phyloP scores from a whole-genome alignment of 2,329 filamentous ascomycete genomes.

The Rutstroemia sp. region DNA sequence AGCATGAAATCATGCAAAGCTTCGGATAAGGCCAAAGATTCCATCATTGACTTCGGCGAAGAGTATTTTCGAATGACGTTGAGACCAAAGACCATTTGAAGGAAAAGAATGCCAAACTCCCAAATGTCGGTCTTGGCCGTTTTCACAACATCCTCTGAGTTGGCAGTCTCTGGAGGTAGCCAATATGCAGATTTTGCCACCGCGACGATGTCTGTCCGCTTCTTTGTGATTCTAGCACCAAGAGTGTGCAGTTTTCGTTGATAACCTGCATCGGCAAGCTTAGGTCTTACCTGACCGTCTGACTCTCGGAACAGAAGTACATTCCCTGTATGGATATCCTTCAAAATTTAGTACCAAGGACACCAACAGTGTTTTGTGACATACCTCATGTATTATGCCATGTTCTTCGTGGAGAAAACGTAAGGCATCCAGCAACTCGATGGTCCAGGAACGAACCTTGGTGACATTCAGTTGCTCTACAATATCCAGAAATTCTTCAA shows the following conservation, averaged over 20 bases:
- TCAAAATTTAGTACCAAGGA: background rate
- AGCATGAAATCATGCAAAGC: constrained; percentile 72
- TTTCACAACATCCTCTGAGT: constrained; percentile 52
- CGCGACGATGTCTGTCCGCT: constrained; percentile 46
- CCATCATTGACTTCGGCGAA: constrained; percentile 68
- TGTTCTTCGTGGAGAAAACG: constrained; percentile 74
- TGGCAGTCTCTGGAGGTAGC: constrained; percentile 70
- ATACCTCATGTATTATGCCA: constrained; percentile 66
- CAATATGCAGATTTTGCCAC: constrained; percentile 73
- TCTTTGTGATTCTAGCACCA: constrained; percentile 44
- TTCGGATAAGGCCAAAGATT: constrained; percentile 63
- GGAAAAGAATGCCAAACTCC: constrained; percentile 85
- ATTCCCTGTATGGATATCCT: constrained; percentile 69
- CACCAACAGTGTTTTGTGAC: background rate
- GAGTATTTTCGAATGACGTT: constrained; percentile 69
- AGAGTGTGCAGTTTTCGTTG: constrained; percentile 61
- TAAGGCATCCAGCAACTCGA: constrained; percentile 81
- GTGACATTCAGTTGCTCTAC: constrained; percentile 65
- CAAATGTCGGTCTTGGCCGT: constrained; percentile 84
- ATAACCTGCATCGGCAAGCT: constrained; percentile 67
- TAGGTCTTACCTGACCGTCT: constrained; percentile 63
- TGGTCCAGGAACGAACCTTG: constrained; percentile 82
- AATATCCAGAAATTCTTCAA: constrained; percentile 75
- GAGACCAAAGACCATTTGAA: constrained; percentile 90
- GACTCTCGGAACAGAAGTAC: constrained; percentile 67